Percentiles rank a stretch among this genome's conserved stretches.
These are phyloP conservation scores for Chlorencoelia australis DNA, from an alignment of 2,329 filamentous ascomycete genomes.

Conservation along the genomic window DNA sequence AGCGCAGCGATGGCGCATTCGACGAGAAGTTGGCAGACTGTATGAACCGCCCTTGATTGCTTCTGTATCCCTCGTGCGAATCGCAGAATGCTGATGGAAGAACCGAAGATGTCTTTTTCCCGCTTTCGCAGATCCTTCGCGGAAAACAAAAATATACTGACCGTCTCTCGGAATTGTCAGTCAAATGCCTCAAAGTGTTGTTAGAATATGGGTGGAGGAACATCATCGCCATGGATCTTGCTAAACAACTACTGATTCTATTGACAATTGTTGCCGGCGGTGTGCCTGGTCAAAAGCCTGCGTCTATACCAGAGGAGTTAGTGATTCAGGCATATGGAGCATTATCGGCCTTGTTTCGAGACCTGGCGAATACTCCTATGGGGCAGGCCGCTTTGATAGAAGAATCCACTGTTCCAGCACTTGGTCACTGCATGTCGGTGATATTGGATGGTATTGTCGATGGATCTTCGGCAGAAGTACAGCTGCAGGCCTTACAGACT, in stretches of 20 bases:
- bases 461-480: slow-evolving; percentile 55
- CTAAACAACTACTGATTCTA: slow-evolving; percentile 76
- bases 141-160: slow-evolving; percentile 63
- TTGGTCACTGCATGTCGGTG: slow-evolving; percentile 75
- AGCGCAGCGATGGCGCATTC: slow-evolving; percentile 42
- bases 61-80: neutral
- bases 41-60: slow-evolving; percentile 63
- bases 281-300: slow-evolving; percentile 44
- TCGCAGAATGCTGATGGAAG: neutral
- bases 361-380: slow-evolving; percentile 41
- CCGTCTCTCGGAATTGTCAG: slow-evolving; percentile 61
- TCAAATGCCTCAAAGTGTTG: slow-evolving; percentile 66
- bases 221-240: slow-evolving; percentile 59
- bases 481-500: slow-evolving; percentile 57
- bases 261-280: slow-evolving; percentile 74
- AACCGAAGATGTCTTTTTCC: slow-evolving; percentile 85
- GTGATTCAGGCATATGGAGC: slow-evolving; percentile 60
- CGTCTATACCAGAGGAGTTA: slow-evolving; percentile 60
- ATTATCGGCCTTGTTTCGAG: slow-evolving; percentile 54
- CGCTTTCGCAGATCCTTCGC: slow-evolving; percentile 76
- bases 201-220: slow-evolving; percentile 71
- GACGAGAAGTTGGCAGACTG: slow-evolving; percentile 87
- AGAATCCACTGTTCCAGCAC: slow-evolving; percentile 57
- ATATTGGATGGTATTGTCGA: slow-evolving; percentile 65
- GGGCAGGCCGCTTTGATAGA: slow-evolving; percentile 42